phyloP scores from a whole-genome alignment of 1,284 basidiomycete genomes.

The Pseudozyma tsukubaensis region DNA sequence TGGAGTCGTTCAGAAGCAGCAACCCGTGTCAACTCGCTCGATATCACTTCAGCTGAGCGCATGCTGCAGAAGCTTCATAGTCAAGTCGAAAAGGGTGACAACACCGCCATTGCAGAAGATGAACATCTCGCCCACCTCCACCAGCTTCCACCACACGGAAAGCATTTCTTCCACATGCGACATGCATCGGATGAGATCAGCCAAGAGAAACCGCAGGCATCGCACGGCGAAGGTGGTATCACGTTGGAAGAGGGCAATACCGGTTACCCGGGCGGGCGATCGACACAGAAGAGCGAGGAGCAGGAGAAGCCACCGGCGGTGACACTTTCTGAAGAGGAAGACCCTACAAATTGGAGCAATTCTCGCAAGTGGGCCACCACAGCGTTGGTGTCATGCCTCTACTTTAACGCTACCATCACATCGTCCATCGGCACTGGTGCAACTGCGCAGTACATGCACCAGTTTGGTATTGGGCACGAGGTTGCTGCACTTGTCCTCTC shows the following conservation, averaged over 20 bases:
- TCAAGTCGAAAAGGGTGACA: conserved; percentile 31
- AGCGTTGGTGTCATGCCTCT: conserved; percentile 35
- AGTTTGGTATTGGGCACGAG: conserved; percentile 35
- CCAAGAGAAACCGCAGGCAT: too few species aligned
- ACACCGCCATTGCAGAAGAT: conserved; percentile 38
- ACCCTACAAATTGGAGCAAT: conserved; percentile 33
- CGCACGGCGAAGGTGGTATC: not conserved
- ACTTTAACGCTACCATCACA: conserved; percentile 42
- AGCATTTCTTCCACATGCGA: too few species aligned
- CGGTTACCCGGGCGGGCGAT: not conserved
- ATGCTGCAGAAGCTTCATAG: conserved; percentile 23
- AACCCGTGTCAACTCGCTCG: conserved; percentile 38
- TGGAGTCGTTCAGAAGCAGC: conserved; percentile 17
- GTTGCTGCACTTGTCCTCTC: conserved; percentile 36
- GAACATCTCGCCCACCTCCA: conserved; percentile 30
- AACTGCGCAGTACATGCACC: conserved; percentile 31
- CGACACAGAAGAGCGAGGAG: not conserved
- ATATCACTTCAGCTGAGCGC: conserved; percentile 13
- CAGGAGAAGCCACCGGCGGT: conserved; percentile 15
- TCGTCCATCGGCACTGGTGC: conserved; percentile 44
- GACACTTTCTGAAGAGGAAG: conserved; percentile 35
- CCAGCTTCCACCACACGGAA: conserved; percentile 15
- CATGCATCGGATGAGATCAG: too few species aligned
- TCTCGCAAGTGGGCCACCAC: conserved; percentile 42
- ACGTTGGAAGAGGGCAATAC: conserved; percentile 10